These are phyloP conservation scores for Cubamyces sp. DNA, from an alignment of 768 basidiomycete genomes.

Conservation along the genomic window DNA sequence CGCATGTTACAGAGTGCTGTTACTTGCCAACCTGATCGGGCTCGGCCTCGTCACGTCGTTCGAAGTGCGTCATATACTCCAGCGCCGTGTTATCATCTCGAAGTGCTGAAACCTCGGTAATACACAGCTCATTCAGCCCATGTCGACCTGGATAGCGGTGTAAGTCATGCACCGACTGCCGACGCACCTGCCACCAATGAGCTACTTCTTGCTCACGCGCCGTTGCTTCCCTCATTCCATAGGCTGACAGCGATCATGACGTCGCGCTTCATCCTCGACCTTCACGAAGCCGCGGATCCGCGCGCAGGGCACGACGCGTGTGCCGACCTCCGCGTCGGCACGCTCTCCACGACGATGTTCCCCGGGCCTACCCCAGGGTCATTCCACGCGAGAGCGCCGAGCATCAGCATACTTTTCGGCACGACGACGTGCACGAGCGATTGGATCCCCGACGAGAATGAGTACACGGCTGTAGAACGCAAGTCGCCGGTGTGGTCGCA, in stretches of 20 bases:
- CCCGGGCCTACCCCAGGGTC: neutral
- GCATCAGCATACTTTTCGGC: neutral
- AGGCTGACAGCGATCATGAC: constrained; percentile 15
- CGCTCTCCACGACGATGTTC: constrained; percentile 3
- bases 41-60: neutral
- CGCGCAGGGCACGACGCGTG: neutral
- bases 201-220: too few species aligned
- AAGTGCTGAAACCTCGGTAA: too few species aligned
- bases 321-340: neutral
- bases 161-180: neutral
- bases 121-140: constrained; percentile 7
- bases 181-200: too few species aligned
- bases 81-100: neutral
- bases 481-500: too few species aligned
- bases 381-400: neutral
- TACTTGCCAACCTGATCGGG: neutral
- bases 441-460: neutral
- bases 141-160: constrained; percentile 15
- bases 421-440: neutral
- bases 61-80: neutral
- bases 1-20: neutral
- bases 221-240: neutral
- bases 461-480: neutral
- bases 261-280: constrained; percentile 17
- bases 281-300: constrained; percentile 6